phyloP scores from a whole-genome alignment of 192 early-diverging fungal species.

The Rhizoclosmatium globosum region DNA sequence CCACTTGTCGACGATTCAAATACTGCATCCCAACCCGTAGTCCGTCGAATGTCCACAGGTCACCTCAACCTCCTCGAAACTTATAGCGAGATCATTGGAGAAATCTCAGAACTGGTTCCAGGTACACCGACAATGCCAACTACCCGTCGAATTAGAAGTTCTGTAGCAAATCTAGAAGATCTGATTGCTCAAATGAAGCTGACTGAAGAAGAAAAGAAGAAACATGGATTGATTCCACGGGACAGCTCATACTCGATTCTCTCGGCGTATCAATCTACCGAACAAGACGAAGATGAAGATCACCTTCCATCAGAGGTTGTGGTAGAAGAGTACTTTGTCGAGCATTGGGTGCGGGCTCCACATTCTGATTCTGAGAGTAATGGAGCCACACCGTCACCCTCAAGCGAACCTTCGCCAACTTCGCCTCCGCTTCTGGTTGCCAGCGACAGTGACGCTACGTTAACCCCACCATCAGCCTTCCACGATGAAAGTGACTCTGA shows the following conservation, averaged over 20 bases:
- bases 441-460: neutral
- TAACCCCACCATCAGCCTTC: neutral
- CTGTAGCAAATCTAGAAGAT: neutral
- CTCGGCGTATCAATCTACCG: neutral
- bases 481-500: neutral
- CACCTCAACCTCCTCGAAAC: conserved; percentile 16
- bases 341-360: conserved; percentile 19
- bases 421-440: neutral
- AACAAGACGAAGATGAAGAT: neutral
- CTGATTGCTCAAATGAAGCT: neutral
- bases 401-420: neutral
- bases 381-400: neutral
- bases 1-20: neutral
- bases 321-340: conserved; percentile 29
- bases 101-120: conserved; percentile 26
- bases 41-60: neutral
- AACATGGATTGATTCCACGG: neutral
- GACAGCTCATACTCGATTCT: neutral
- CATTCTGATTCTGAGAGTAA: neutral
- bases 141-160: neutral
- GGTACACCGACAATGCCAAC: neutral
- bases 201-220: neutral
- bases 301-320: neutral
- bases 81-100: conserved; percentile 28
- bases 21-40: neutral